A percentile compares a stretch with the other conserved stretches of the same genome.
phyloP scores from a whole-genome alignment of 1,139 yeast species.

The Taphrina deformans region DNA sequence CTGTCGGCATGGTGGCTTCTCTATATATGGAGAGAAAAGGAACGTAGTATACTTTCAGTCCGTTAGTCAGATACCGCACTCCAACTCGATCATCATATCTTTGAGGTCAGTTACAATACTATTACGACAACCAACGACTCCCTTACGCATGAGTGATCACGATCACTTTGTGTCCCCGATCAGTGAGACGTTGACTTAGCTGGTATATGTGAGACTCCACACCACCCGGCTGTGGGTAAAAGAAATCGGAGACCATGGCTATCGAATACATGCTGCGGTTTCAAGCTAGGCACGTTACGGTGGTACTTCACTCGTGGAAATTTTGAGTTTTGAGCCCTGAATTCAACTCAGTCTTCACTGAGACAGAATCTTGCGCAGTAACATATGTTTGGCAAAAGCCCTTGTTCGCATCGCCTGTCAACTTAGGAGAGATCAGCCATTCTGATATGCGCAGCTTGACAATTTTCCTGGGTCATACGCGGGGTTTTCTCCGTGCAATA shows the following conservation, averaged over 20 bases:
- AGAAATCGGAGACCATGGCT: constrained; percentile 88
- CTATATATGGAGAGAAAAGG: constrained; percentile 63
- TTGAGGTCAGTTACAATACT: constrained; percentile 31
- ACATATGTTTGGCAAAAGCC: no score
- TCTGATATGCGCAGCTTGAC: no score
- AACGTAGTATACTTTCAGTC: constrained; percentile 86
- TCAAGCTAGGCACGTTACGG: background rate
- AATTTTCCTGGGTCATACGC: no score
- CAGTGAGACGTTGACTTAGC: constrained; percentile 67
- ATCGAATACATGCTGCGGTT: constrained; percentile 19
- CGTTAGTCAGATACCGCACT: constrained; percentile 77
- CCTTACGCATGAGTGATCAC: constrained; percentile 58
- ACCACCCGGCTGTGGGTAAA: constrained; percentile 98
- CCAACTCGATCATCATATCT: constrained; percentile 82
- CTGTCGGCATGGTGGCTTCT: constrained; percentile 84
- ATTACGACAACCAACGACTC: background rate
- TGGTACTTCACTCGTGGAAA: no score
- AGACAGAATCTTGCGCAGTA: no score
- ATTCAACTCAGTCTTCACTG: no score
- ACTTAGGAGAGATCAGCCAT: no score
- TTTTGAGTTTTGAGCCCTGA: no score
- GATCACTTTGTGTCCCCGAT: constrained; percentile 86
- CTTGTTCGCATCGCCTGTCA: no score
- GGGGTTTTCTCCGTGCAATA: no score
- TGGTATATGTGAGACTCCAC: constrained; percentile 95